phyloP scores from a whole-genome alignment of 257 asterid genomes.

The Nemophila menziesii region DNA sequence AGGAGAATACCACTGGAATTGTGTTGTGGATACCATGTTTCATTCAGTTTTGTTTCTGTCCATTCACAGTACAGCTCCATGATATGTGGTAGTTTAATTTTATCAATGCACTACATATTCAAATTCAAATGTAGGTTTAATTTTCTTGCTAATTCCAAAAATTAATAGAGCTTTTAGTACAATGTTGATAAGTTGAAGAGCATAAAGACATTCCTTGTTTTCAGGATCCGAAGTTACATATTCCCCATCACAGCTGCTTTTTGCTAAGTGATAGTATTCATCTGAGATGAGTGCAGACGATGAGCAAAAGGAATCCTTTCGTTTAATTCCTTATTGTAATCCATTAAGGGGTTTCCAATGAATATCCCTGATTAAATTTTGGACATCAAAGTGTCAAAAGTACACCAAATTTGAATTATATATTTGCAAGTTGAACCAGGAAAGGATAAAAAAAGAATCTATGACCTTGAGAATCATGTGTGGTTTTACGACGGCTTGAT shows the following conservation, averaged over 20 bases:
- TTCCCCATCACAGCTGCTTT: slow-evolving; percentile 29
- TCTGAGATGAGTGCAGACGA: slow-evolving; percentile 23
- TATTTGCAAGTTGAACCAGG: neutral
- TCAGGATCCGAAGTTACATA: slow-evolving; percentile 3
- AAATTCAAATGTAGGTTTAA: neutral
- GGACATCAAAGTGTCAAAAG: neutral
- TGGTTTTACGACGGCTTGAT: slow-evolving; percentile 24
- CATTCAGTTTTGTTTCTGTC: slow-evolving; percentile 7
- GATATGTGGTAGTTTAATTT: neutral
- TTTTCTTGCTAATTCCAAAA: neutral
- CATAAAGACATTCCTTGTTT: slow-evolving; percentile 15
- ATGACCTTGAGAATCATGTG: slow-evolving; percentile 25
- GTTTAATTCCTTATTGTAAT: neutral
- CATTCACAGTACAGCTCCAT: slow-evolving; percentile 30
- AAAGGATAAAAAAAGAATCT: neutral
- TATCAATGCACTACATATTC: neutral
- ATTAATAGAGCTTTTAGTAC: slow-evolving; percentile 6
- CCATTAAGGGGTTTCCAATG: slow-evolving; percentile 22
- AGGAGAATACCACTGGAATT: slow-evolving; percentile 12
- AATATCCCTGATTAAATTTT: slow-evolving; percentile 23
- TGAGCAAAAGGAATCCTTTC: slow-evolving; percentile 18
- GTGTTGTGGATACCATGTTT: slow-evolving; percentile 8
- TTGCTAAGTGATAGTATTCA: slow-evolving; percentile 28
- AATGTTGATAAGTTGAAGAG: slow-evolving; percentile 19
- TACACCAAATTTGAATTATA: neutral